Evolutionary conservation across 371 early-diverging fungal genomes (phyloP).

Genomic region (Apophysomyces trapeziformis): DNA sequence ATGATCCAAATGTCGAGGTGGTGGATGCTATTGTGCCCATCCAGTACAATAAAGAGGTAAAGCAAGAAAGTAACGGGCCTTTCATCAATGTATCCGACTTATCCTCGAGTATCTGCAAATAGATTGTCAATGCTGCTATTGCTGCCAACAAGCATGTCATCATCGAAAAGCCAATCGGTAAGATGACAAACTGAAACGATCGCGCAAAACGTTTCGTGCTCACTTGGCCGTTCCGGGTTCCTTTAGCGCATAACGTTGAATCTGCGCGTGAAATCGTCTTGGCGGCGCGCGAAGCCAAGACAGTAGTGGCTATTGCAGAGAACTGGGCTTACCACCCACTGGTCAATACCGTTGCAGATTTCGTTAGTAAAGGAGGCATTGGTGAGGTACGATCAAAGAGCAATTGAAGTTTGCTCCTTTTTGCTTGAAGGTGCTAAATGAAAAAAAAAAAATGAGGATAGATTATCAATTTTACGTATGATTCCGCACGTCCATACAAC

Average conservation of each 20-base stretch:
- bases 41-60: constrained; percentile 50
- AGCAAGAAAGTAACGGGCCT: not conserved
- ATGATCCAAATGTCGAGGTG: constrained; percentile 47
- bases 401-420: not conserved
- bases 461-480: constrained; percentile 52
- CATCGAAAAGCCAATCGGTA: constrained; percentile 59
- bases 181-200: not conserved
- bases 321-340: constrained; percentile 52
- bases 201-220: too few relatives aligned
- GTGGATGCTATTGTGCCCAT: constrained; percentile 45
- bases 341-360: constrained; percentile 38
- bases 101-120: not conserved
- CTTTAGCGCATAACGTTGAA: constrained; percentile 45
- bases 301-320: constrained; percentile 50
- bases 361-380: constrained; percentile 42
- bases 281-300: constrained; percentile 34
- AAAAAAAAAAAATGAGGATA: constrained; percentile 1
- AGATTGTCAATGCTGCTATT: constrained; percentile 49
- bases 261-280: constrained; percentile 50
- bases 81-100: too few relatives aligned
- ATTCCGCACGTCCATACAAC: constrained; percentile 47
- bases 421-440: not conserved
- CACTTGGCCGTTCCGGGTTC: too few relatives aligned
- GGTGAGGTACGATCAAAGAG: constrained; percentile 35
- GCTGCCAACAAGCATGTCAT: constrained; percentile 51